These are phyloP conservation scores for Dryas drummondii DNA, from an alignment of 306 rosid species.

Conservation along the genomic window DNA sequence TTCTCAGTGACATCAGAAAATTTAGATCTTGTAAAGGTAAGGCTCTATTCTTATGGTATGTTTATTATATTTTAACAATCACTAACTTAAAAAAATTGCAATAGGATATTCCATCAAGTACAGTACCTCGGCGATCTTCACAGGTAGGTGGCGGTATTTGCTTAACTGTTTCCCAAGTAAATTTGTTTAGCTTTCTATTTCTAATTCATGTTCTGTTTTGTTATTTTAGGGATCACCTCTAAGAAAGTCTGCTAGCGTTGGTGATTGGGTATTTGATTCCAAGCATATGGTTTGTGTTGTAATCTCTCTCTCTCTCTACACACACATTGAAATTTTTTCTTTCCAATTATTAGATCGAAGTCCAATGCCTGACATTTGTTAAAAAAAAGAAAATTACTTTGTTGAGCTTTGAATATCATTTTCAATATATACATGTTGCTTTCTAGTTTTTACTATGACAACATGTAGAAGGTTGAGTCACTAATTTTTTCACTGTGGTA, in stretches of 20 bases:
- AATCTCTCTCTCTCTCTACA: conserved; percentile 11
- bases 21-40: conserved; percentile 94
- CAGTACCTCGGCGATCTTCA: conserved; percentile 77
- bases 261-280: conserved; percentile 88
- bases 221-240: conserved; percentile 72
- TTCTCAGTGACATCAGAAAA: conserved; percentile 98
- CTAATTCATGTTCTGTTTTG: conserved; percentile 32
- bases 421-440: not conserved
- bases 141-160: conserved; percentile 62
- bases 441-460: not conserved
- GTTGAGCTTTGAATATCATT: not conserved
- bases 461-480: not conserved
- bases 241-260: conserved; percentile 93
- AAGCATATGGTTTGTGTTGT: conserved; percentile 64
- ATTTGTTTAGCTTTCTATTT: conserved; percentile 1
- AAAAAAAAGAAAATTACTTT: not conserved
- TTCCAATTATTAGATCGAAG: not conserved
- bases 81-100: conserved; percentile 49
- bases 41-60: conserved; percentile 14
- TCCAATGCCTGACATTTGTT: not conserved
- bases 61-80: conserved; percentile 17
- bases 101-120: conserved; percentile 92
- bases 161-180: conserved; percentile 14
- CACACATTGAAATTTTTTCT: not conserved
- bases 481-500: not conserved